Evolutionary conservation across 2,329 filamentous ascomycete species (phyloP).

Genomic region (Epicoccum nigrum): DNA sequence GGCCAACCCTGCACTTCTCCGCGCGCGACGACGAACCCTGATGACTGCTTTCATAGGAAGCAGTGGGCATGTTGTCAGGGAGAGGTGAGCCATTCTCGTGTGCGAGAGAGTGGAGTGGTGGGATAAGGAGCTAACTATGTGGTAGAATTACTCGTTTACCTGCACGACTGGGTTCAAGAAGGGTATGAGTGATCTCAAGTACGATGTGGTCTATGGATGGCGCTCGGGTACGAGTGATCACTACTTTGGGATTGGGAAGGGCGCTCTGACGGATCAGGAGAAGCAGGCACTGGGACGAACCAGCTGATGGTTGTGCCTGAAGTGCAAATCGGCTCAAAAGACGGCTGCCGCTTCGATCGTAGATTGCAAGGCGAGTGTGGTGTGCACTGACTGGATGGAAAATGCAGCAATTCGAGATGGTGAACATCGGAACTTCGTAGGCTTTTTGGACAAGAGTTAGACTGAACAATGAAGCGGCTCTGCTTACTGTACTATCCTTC

Average conservation of each 20-base stretch:
- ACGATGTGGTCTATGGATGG: not conserved
- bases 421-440: too few relatives aligned
- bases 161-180: not conserved
- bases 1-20: not conserved
- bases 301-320: not conserved
- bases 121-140: not conserved
- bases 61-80: constrained; percentile 4
- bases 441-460: too few relatives aligned
- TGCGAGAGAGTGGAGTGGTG: not conserved
- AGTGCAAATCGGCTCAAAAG: not conserved
- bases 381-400: too few relatives aligned
- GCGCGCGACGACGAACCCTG: not conserved
- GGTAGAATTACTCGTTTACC: not conserved
- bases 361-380: too few relatives aligned
- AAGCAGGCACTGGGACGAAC: not conserved
- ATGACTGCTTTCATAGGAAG: not conserved
- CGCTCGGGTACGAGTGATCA: constrained; percentile 1
- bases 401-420: too few relatives aligned
- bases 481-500: constrained; percentile 12
- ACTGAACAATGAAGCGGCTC: not conserved
- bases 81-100: not conserved
- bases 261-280: not conserved
- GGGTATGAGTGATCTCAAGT: not conserved
- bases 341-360: too few relatives aligned
- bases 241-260: constrained; percentile 2